phyloP scores from a whole-genome alignment of 2,329 filamentous ascomycete genomes.

The Myriangium duriaei region DNA sequence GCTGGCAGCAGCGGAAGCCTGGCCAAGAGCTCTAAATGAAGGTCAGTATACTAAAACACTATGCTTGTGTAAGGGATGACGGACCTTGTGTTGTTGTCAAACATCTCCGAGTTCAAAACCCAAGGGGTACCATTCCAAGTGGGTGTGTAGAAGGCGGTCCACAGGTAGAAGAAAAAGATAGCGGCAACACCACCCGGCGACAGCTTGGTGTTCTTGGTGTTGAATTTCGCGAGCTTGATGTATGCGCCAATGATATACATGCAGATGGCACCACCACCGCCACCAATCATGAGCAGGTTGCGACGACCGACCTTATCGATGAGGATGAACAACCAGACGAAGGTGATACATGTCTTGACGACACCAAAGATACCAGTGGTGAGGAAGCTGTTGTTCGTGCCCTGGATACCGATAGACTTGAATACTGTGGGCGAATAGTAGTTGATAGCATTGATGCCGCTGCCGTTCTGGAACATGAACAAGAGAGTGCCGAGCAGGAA shows the following conservation, averaged over 20 bases:
- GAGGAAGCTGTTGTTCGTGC: constrained; percentile 46
- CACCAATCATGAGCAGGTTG: constrained; percentile 54
- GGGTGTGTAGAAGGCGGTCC: constrained; percentile 59
- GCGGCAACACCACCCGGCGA: constrained; percentile 44
- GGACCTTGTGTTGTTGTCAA: constrained; percentile 48
- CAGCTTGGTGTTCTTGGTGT: constrained; percentile 25
- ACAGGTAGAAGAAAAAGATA: constrained; percentile 62
- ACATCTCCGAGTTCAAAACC: constrained; percentile 65
- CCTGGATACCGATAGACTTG: constrained; percentile 48
- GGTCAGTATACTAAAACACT: too few species aligned
- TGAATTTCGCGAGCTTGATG: constrained; percentile 37
- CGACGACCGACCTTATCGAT: constrained; percentile 52
- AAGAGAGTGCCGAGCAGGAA: constrained; percentile 62
- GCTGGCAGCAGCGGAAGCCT: constrained; percentile 57
- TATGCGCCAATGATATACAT: constrained; percentile 55
- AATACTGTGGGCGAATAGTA: constrained; percentile 63
- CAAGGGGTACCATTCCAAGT: constrained; percentile 46
- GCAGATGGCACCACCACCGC: constrained; percentile 47
- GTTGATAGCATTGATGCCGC: constrained; percentile 67
- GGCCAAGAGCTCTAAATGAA: constrained; percentile 46
- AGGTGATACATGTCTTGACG: constrained; percentile 56
- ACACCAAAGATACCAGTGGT: constrained; percentile 69
- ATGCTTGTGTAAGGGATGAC: too few species aligned
- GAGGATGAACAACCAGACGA: constrained; percentile 57
- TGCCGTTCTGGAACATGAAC: constrained; percentile 58